Conservation (phyloP, 495 filamentous ascomycete genomes). For the Penicillium lagena region DNA sequence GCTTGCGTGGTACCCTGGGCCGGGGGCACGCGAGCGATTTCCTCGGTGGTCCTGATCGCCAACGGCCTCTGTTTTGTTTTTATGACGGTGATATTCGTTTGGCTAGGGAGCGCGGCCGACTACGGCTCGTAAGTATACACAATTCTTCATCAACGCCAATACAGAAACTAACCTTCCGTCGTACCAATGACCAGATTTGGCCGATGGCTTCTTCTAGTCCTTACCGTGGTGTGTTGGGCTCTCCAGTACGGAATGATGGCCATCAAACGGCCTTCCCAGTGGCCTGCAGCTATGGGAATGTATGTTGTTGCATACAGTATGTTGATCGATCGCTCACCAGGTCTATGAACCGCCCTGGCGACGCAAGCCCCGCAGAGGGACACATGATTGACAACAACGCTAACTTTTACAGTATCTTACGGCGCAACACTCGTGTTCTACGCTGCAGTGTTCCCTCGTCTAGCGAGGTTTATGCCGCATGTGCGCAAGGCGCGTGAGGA, state of each 20-base stretch:
- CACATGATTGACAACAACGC: too few relatives aligned
- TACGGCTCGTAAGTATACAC: slow-evolving; percentile 24
- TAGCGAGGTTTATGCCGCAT: slow-evolving; percentile 42
- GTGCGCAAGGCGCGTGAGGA: slow-evolving; percentile 41
- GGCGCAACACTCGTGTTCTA: slow-evolving; percentile 44
- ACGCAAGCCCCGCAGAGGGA: too few relatives aligned
- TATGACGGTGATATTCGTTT: slow-evolving; percentile 45
- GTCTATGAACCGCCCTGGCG: too few relatives aligned
- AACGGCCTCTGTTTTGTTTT: slow-evolving; percentile 46
- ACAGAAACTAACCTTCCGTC: too few relatives aligned
- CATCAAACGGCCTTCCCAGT: slow-evolving; percentile 36
- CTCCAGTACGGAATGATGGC: slow-evolving; percentile 43
- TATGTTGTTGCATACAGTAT: slow-evolving; percentile 37
- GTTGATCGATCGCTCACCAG: too few relatives aligned
- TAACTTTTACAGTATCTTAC: slow-evolving; percentile 22
- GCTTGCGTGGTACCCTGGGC: slow-evolving; percentile 43
- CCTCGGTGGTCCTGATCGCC: slow-evolving; percentile 41
- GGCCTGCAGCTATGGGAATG: slow-evolving; percentile 42
- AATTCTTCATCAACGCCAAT: too few relatives aligned
- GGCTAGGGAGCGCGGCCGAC: slow-evolving; percentile 43
- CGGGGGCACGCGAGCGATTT: slow-evolving; percentile 34
- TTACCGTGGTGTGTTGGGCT: slow-evolving; percentile 44
- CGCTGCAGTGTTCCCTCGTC: slow-evolving; percentile 40
- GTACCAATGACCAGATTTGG: slow-evolving; percentile 20
- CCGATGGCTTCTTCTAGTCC: slow-evolving; percentile 37